Evolutionary conservation across 306 rosid genomes (phyloP).

Genomic region (Fagus sylvatica): DNA sequence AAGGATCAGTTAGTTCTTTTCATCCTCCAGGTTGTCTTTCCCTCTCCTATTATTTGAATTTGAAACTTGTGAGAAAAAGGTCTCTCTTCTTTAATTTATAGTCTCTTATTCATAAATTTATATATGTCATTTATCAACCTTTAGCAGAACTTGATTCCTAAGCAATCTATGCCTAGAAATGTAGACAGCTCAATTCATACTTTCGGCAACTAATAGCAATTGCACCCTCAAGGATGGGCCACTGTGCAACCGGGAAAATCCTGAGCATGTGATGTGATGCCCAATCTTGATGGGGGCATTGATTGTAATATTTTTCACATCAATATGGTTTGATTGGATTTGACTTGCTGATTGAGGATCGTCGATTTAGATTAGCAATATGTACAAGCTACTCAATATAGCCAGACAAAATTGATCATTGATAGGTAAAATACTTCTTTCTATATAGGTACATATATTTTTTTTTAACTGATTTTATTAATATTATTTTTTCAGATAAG

Average conservation of each 20-base stretch:
- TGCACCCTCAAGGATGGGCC: constrained; percentile 8
- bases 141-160: constrained; percentile 57
- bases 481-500: background rate
- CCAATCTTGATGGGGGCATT: background rate
- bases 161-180: constrained; percentile 42
- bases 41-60: constrained; percentile 37
- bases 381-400: background rate
- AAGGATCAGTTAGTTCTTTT: constrained; percentile 58
- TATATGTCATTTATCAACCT: constrained; percentile 24
- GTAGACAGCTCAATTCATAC: constrained; percentile 22
- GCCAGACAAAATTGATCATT: background rate
- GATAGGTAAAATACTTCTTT: constrained; percentile 14
- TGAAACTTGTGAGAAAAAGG: constrained; percentile 18
- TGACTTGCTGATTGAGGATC: background rate
- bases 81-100: constrained; percentile 47
- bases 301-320: background rate
- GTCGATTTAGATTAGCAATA: background rate
- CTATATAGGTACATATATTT: background rate
- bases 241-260: background rate
- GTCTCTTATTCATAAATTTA: constrained; percentile 51
- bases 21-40: constrained; percentile 34
- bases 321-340: background rate
- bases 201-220: background rate
- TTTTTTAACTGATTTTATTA: background rate
- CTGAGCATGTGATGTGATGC: background rate